Evolutionary conservation across 441 rosid genomes (phyloP), one percentile per base, ranked within the genome.

Genomic region (Corymbia calophylla): DNA sequence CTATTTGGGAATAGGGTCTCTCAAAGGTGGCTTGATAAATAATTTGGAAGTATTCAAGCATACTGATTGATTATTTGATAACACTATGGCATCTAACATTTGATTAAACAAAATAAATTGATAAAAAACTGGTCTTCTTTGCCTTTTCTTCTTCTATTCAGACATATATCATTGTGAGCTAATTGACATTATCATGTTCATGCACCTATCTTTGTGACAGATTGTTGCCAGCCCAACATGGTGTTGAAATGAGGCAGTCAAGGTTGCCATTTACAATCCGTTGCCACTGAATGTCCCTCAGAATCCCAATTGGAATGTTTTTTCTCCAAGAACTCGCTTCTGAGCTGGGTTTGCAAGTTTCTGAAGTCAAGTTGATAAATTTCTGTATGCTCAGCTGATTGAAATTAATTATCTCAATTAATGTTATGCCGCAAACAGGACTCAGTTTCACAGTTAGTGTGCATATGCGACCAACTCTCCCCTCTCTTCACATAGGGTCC

Each of bases 251-350:
- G 94, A 90, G 97, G 95, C 88, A 93, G 94, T 92, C 91, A 89
- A 90, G 96, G 93, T 91, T 96, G 99, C 91, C 97, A 95, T 90
- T 98, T 94, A 96, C 88, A 98, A 97, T 88, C 97, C 95, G 92
- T 94, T 95, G 90, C 99, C 96, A 56, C 88, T 94, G 93, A 98
- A 97, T 91, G 95, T 97, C 90, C 95, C 99, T 21, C 95, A 94
- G 25, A 90, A 94, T 92, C 91, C 95, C 97, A 27, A 93, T 94
- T 89, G 93, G 96, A 97, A 93, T 77, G 89, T 15, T 90, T 89
- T 96, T 96, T 91, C 91, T 96, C 51, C 92, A 90, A 88, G 95
- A 97, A 88, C 93, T 96, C 87, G 97, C 98, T 81, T 87, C 94
- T 85, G 95, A 98, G 93, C 99, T 98, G 90, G 94, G 93, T 90